Percentiles rank a stretch among this genome's conserved stretches.
Conservation (phyloP, 2,329 filamentous ascomycete species). For the Fusarium piperis region DNA sequence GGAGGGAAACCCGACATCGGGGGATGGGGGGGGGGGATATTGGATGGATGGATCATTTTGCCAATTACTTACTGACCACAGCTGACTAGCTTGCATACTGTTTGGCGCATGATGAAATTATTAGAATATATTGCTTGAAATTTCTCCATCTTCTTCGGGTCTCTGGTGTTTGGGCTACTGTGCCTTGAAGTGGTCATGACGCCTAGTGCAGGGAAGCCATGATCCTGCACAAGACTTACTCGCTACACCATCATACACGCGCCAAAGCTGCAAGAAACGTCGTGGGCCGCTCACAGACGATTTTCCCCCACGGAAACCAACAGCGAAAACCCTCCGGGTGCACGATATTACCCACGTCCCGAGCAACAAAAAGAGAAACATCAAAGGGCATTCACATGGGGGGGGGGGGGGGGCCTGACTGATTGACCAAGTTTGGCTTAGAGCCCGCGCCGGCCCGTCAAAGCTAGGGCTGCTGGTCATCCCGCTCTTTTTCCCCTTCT, state of each 20-base stretch:
- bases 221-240: background rate
- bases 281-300: background rate
- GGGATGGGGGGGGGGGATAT: background rate
- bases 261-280: conserved; percentile 5
- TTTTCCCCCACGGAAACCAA: background rate
- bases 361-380: background rate
- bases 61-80: conserved; percentile 17
- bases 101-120: conserved; percentile 38
- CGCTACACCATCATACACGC: background rate
- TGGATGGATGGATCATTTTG: background rate
- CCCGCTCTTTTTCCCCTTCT: background rate
- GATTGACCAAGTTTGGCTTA: background rate
- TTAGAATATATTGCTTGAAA: conserved; percentile 13
- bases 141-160: background rate
- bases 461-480: background rate
- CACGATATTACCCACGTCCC: background rate
- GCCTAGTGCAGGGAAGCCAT: background rate
- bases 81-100: conserved; percentile 35
- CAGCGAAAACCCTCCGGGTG: background rate
- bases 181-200: background rate
- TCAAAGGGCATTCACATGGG: too few species aligned
- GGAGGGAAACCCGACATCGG: conserved; percentile 1
- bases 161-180: background rate
- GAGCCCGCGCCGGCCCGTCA: background rate
- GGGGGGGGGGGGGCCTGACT: background rate